These are phyloP conservation scores for Boletus chippewaensis DNA, from an alignment of 1,284 basidiomycete species.

Conservation along the genomic window DNA sequence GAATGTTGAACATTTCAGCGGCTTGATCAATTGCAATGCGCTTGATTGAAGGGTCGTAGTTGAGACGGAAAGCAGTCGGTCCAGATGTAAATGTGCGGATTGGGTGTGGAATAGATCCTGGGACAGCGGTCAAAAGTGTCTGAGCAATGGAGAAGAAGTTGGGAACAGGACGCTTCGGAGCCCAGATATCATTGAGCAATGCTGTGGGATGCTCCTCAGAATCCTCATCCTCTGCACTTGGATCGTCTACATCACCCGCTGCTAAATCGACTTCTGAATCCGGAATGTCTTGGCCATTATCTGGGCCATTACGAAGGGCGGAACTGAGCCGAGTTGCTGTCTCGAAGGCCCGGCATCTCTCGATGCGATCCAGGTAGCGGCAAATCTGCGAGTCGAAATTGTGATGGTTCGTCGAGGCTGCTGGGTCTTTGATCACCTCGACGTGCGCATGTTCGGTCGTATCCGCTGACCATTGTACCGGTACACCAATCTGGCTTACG, in stretches of 20 bases:
- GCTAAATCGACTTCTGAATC: not conserved
- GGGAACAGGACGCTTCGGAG: not conserved
- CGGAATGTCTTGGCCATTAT: not conserved
- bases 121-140: not conserved
- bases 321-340: not conserved
- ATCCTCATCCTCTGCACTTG: not conserved
- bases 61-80: not conserved
- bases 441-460: not conserved
- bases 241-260: not conserved
- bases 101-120: not conserved
- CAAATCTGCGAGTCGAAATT: not conserved
- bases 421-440: not conserved
- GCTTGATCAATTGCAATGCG: not conserved
- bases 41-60: not conserved
- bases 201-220: not conserved
- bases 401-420: not conserved
- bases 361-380: not conserved
- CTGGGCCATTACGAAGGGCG: not conserved
- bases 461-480: not conserved
- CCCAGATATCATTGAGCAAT: not conserved
- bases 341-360: not conserved
- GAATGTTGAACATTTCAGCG: not conserved
- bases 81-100: not conserved
- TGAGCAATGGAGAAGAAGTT: not conserved
- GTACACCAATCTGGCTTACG: not conserved